Evolutionary conservation across 2,329 filamentous ascomycete genomes (phyloP).

Genomic region (Simplicillium aogashimaense): DNA sequence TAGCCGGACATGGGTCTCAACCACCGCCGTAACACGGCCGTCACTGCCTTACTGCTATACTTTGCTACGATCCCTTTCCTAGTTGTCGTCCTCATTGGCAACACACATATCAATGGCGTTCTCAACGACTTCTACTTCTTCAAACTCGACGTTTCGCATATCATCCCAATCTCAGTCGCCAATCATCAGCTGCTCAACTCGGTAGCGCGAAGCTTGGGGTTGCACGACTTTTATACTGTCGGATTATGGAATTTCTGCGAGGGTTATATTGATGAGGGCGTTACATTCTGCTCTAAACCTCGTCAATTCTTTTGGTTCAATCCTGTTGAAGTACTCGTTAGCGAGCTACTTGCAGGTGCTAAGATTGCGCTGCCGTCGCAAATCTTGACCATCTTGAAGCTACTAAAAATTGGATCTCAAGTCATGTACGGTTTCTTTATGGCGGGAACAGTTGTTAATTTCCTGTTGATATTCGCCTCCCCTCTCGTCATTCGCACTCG

Average conservation of each 20-base stretch:
- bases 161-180: conserved; percentile 64
- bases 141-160: conserved; percentile 70
- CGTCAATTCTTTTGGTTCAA: conserved; percentile 80
- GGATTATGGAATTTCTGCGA: conserved; percentile 91
- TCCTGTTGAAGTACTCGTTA: conserved; percentile 70
- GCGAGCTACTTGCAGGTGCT: conserved; percentile 72
- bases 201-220: conserved; percentile 73
- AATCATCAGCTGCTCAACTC: conserved; percentile 73
- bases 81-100: conserved; percentile 70
- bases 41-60: conserved; percentile 60
- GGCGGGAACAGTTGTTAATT: conserved; percentile 56
- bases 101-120: conserved; percentile 51
- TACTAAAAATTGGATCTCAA: conserved; percentile 65
- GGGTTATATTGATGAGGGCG: conserved; percentile 64
- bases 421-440: conserved; percentile 90
- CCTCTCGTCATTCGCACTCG: conserved; percentile 43
- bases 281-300: conserved; percentile 66
- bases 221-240: conserved; percentile 92
- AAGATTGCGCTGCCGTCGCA: conserved; percentile 71
- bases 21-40: conserved; percentile 46
- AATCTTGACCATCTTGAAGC: conserved; percentile 60
- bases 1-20: conserved; percentile 10
- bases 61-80: conserved; percentile 68
- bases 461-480: conserved; percentile 61
- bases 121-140: conserved; percentile 73